Evolutionary conservation across 805 yeast species (phyloP).

Genomic region (Kazachstania kunashirensis): DNA sequence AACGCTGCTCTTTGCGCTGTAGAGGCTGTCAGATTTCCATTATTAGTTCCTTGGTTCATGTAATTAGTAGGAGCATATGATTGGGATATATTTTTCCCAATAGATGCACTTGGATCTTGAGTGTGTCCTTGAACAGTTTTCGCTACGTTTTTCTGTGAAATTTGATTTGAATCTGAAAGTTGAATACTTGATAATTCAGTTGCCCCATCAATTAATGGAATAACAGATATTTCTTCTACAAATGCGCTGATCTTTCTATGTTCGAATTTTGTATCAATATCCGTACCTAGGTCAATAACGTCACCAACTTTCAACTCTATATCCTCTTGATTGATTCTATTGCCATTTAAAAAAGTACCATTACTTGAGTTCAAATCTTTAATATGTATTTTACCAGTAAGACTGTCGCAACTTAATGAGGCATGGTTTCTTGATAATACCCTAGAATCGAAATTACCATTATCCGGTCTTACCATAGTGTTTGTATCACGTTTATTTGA

Average conservation of each 20-base stretch:
- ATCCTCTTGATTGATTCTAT: constrained; percentile 46
- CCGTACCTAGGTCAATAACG: constrained; percentile 86
- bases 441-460: constrained; percentile 90
- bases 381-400: constrained; percentile 56
- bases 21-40: constrained; percentile 10
- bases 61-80: too few relatives aligned
- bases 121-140: background rate
- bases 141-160: background rate
- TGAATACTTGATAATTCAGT: constrained; percentile 4
- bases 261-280: constrained; percentile 52
- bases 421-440: constrained; percentile 94
- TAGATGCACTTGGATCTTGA: too few relatives aligned
- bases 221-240: constrained; percentile 61
- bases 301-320: constrained; percentile 70
- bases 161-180: too few relatives aligned
- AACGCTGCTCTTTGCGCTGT: constrained; percentile 31
- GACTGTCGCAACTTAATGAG: constrained; percentile 64
- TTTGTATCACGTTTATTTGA: constrained; percentile 9
- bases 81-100: too few relatives aligned
- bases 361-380: constrained; percentile 85
- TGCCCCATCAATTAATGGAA: constrained; percentile 29
- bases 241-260: constrained; percentile 83
- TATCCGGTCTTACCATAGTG: constrained; percentile 47
- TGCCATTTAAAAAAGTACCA: constrained; percentile 85
- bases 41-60: too few relatives aligned